Percentiles rank a stretch among this genome's conserved stretches.
Conservation (phyloP, 139 green algal genomes). For the Chlorella sorokiniana region DNA sequence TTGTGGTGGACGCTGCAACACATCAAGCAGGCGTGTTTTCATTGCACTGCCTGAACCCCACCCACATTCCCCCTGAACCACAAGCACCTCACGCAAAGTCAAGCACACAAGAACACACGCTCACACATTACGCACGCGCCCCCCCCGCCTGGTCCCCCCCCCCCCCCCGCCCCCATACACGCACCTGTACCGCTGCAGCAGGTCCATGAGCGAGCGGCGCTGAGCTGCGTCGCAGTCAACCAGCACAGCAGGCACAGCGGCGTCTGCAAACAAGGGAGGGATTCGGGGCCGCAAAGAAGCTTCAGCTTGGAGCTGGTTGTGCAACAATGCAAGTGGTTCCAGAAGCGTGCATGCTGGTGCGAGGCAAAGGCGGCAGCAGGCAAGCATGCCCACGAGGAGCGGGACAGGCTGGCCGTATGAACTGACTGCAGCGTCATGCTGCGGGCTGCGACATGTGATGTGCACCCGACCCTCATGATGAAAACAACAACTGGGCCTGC, state of each 20-base stretch:
- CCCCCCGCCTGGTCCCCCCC: no score
- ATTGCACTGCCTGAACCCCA: background rate
- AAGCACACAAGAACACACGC: background rate
- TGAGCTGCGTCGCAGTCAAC: conserved; percentile 11
- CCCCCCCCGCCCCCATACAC: background rate
- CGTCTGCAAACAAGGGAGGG: background rate
- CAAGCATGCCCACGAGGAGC: no score
- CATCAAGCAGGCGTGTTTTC: no score
- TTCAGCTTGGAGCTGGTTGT: background rate
- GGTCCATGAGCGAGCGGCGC: conserved; percentile 18
- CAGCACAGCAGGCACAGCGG: background rate
- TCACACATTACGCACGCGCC: no score
- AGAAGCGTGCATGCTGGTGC: no score
- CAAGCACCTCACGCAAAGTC: background rate
- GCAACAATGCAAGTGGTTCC: background rate
- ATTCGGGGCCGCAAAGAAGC: background rate
- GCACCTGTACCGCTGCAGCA: conserved; percentile 1
- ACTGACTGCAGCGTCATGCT: no score
- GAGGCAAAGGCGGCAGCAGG: no score
- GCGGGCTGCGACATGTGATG: background rate
- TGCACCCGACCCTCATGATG: no score
- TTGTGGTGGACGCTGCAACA: conserved; percentile 9
- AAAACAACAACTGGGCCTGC: background rate
- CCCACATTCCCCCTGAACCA: background rate
- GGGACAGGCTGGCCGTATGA: no score